Conservation (phyloP, 495 filamentous ascomycete species). For the Xylaria scruposa region DNA sequence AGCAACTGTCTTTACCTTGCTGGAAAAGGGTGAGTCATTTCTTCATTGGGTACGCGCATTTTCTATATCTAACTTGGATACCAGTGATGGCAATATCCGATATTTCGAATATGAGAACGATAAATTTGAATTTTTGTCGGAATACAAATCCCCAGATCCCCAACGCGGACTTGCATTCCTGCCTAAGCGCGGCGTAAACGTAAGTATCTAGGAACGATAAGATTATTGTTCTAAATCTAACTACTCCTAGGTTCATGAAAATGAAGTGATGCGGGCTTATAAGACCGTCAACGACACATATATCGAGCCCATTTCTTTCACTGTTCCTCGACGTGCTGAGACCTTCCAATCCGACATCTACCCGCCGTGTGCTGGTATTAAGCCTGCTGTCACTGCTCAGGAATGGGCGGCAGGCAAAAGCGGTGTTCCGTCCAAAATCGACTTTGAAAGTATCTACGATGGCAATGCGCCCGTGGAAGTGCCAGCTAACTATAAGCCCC, state of each 20-base stretch:
- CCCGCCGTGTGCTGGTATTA: constrained; percentile 77
- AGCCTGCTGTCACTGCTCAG: constrained; percentile 76
- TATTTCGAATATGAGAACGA: constrained; percentile 98
- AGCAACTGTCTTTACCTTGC: constrained; percentile 92
- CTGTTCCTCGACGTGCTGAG: constrained; percentile 93
- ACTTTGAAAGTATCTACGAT: constrained; percentile 89
- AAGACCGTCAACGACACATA: constrained; percentile 95
- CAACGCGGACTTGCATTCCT: constrained; percentile 95
- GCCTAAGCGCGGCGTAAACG: constrained; percentile 92
- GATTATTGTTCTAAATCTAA: constrained; percentile 15
- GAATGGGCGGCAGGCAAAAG: constrained; percentile 91
- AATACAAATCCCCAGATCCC: constrained; percentile 94
- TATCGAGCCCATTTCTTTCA: constrained; percentile 96
- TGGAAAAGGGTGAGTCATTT: constrained; percentile 81
- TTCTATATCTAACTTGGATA: constrained; percentile 21
- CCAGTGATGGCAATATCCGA: constrained; percentile 95
- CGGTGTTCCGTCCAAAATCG: constrained; percentile 85
- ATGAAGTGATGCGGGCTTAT: constrained; percentile 93
- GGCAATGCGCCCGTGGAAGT: constrained; percentile 79
- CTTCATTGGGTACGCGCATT: background rate
- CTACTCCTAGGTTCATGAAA: constrained; percentile 76
- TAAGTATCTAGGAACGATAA: constrained; percentile 43
- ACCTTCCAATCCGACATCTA: constrained; percentile 98
- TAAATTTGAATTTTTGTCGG: constrained; percentile 94
- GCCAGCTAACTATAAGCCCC: constrained; percentile 70